phyloP scores from a whole-genome alignment of 495 filamentous ascomycete genomes.

The Daldinia concentrica region DNA sequence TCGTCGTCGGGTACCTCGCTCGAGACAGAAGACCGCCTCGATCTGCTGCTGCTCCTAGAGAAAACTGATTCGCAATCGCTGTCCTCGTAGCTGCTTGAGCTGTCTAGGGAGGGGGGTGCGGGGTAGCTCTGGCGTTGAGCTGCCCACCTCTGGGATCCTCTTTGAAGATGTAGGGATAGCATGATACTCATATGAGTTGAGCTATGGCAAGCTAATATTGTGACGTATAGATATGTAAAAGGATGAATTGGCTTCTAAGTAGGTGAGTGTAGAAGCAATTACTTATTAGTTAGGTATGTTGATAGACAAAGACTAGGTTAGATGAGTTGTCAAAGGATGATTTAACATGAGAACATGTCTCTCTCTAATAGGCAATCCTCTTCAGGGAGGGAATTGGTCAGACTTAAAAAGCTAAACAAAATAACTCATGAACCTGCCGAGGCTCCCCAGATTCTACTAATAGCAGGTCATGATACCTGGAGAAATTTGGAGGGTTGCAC shows the following conservation, averaged over 20 bases:
- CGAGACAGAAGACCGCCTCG: conserved; percentile 41
- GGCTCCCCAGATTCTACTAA: conserved; percentile 31
- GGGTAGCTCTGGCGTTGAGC: conserved; percentile 41
- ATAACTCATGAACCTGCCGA: conserved; percentile 36
- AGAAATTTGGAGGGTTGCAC: conserved; percentile 25
- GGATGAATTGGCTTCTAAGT: conserved; percentile 17
- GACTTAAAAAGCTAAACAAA: conserved; percentile 33
- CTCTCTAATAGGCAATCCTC: neutral
- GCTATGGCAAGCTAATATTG: conserved; percentile 5
- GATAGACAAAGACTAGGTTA: conserved; percentile 12
- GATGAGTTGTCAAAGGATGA: neutral
- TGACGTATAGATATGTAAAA: conserved; percentile 20
- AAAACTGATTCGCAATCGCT: conserved; percentile 39
- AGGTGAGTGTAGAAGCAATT: conserved; percentile 5
- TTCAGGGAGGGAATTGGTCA: conserved; percentile 18
- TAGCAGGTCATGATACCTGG: conserved; percentile 25
- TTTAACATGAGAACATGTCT: conserved; percentile 17
- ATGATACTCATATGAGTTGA: conserved; percentile 7
- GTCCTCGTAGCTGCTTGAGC: conserved; percentile 20
- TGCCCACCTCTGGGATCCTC: conserved; percentile 37
- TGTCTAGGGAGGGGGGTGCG: conserved; percentile 21
- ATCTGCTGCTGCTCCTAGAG: conserved; percentile 14
- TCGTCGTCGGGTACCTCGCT: conserved; percentile 44
- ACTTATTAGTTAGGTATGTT: conserved; percentile 2
- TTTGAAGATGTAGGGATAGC: conserved; percentile 34